Evolutionary conservation across 495 filamentous ascomycete species (phyloP).

Genomic region (Aspergillus conjunctus): DNA sequence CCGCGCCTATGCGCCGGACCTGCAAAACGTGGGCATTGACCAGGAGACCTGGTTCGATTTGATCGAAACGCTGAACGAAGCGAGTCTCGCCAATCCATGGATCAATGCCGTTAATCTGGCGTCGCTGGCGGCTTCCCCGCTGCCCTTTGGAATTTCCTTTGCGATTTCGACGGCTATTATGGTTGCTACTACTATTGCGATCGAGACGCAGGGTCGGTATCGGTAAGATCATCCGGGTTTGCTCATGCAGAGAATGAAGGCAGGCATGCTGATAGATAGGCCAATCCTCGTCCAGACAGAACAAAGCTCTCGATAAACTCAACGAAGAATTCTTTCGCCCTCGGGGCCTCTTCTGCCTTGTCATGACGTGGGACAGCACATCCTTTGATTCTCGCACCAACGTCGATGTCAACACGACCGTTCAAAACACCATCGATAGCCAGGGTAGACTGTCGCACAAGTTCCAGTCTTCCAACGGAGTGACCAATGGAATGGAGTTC

Average conservation of each 20-base stretch:
- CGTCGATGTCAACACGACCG: conserved; percentile 11
- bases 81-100: conserved; percentile 36
- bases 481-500: conserved; percentile 43
- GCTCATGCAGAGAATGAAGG: background rate
- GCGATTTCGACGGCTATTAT: conserved; percentile 35
- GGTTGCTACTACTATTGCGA: conserved; percentile 37
- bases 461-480: conserved; percentile 36
- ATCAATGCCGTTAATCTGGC: conserved; percentile 39
- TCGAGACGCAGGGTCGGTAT: conserved; percentile 42
- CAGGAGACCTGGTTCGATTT: conserved; percentile 52
- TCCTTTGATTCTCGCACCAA: conserved; percentile 29
- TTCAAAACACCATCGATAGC: conserved; percentile 22
- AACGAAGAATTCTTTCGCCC: conserved; percentile 60
- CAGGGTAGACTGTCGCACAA: conserved; percentile 30
- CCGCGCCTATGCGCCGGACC: conserved; percentile 52
- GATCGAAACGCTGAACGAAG: conserved; percentile 45
- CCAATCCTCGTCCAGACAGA: conserved; percentile 37
- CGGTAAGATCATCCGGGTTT: conserved; percentile 3
- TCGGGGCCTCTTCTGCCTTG: conserved; percentile 54
- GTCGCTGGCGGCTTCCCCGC: conserved; percentile 26
- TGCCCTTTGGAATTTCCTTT: conserved; percentile 42
- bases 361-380: conserved; percentile 57
- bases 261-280: conserved; percentile 20
- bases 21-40: conserved; percentile 47
- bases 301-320: conserved; percentile 52